These are phyloP conservation scores for Cryptosporidium xiaoi DNA, from an alignment of 169 alveolate genomes.

Conservation along the genomic window DNA sequence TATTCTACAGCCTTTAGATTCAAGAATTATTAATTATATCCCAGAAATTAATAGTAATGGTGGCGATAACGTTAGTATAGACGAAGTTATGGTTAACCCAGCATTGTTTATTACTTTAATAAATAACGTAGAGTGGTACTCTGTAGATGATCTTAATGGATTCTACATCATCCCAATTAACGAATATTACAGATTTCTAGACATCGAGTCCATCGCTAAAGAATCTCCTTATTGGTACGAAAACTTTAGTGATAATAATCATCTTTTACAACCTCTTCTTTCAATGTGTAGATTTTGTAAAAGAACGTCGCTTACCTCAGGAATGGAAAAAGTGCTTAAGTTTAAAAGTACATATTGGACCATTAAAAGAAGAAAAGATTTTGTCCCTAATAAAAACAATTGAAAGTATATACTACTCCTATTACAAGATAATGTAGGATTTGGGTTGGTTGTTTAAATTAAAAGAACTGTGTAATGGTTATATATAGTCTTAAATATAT, in stretches of 20 bases:
- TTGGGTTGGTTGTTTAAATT: too few relatives aligned
- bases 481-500: too few relatives aligned
- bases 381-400: neutral
- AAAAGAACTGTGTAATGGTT: too few relatives aligned
- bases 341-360: slow-evolving; percentile 46
- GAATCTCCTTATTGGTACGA: slow-evolving; percentile 74
- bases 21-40: slow-evolving; percentile 53
- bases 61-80: slow-evolving; percentile 12
- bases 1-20: slow-evolving; percentile 68
- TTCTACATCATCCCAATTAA: slow-evolving; percentile 65
- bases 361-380: slow-evolving; percentile 12
- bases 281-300: slow-evolving; percentile 55
- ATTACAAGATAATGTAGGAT: too few relatives aligned
- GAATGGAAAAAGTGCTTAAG: slow-evolving; percentile 64
- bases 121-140: slow-evolving; percentile 66
- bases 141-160: slow-evolving; percentile 68
- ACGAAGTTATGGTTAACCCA: slow-evolving; percentile 69
- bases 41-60: slow-evolving; percentile 1
- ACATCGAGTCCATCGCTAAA: slow-evolving; percentile 67
- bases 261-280: slow-evolving; percentile 40
- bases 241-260: slow-evolving; percentile 29
- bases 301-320: slow-evolving; percentile 34
- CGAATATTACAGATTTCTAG: slow-evolving; percentile 64
- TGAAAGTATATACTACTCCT: too few relatives aligned
- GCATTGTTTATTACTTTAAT: slow-evolving; percentile 56